Base-by-base conservation (phyloP, 805 yeast species). In the Lipomyces japonicus region DNA sequence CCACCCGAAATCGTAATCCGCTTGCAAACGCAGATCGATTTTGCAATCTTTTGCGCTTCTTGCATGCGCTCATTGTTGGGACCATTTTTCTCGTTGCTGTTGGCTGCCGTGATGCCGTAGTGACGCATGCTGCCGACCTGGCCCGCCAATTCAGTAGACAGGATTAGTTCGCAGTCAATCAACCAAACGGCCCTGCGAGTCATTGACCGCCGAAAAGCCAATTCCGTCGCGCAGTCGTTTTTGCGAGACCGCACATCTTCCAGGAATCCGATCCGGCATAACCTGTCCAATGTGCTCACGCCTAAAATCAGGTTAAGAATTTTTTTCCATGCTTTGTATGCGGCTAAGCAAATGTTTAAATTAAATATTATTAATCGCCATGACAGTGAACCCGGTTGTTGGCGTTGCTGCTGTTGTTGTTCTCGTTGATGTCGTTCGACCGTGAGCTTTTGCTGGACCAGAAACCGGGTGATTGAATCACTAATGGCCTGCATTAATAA, bases 131-230 rank as follows among this genome's bases (percentile, higher is more conserved):
- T 44, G n/a, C 22, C 30, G 12, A 22, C 25, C 19, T 51, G 51
- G 30, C 46, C 54, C 3, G 22, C 26, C 22, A 58, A 43, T 37
- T 39, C 19, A n/a, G 22, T 34, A n/a, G 59, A 54, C 24, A 58
- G 39, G 4, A 42, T 16, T 5, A 58, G 39, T 26, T 58, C 61
- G 37, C 39, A 30, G 25, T 41, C 49, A 9, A 57, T 28, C 21
- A 49, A 54, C 61, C 61, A 57, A 16, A 51, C 43, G 16, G 48
- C 50, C n/a, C 59, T 42, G 25, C 59, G 42, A 16, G 42, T 28
- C 16, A 51, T 42, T 50, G 32, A 10, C 18, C 45, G 21, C 12
- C 32, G 37, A 42, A 26, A 42, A n/a, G n/a, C n/a, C n/a, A n/a
- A n/a, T n/a, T n/a, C n/a, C 26, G 37, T 24, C 10, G 38, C 31